phyloP scores from a whole-genome alignment of 345 rosid species.

The Sonneratia caseolaris region DNA sequence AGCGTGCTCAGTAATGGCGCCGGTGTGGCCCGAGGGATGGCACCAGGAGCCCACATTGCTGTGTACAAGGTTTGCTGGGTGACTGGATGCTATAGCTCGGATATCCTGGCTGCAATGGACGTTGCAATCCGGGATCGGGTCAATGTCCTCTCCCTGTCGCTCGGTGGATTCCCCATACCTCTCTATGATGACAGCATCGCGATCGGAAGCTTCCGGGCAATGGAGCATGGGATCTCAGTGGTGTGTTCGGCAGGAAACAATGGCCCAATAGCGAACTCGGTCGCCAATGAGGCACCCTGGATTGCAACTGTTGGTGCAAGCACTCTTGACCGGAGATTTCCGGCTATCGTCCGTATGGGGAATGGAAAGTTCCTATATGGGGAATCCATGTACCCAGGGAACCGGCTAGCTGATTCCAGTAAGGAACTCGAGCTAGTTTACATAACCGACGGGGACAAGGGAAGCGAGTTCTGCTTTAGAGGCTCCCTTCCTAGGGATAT shows the following conservation, averaged over 20 bases:
- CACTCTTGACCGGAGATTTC: slow-evolving; percentile 75
- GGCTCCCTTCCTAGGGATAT: slow-evolving; percentile 63
- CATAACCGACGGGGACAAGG: slow-evolving; percentile 40
- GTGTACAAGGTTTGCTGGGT: slow-evolving; percentile 87
- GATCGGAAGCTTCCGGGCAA: slow-evolving; percentile 81
- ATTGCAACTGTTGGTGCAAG: slow-evolving; percentile 84
- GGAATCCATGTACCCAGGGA: slow-evolving; percentile 70
- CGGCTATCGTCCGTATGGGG: slow-evolving; percentile 54
- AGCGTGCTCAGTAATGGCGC: slow-evolving; percentile 64
- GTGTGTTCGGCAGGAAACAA: slow-evolving; percentile 92
- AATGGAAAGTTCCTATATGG: slow-evolving; percentile 57
- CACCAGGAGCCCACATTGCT: slow-evolving; percentile 77
- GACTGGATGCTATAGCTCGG: slow-evolving; percentile 81
- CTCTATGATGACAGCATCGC: slow-evolving; percentile 76
- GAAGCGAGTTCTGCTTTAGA: slow-evolving; percentile 66
- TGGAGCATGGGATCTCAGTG: slow-evolving; percentile 75
- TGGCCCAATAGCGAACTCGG: slow-evolving; percentile 69
- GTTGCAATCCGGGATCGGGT: slow-evolving; percentile 71
- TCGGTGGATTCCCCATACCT: slow-evolving; percentile 83
- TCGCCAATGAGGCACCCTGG: slow-evolving; percentile 94
- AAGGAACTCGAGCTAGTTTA: slow-evolving; percentile 62
- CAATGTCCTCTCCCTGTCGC: slow-evolving; percentile 75
- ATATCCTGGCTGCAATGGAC: slow-evolving; percentile 81
- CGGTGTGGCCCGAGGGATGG: slow-evolving; percentile 88
- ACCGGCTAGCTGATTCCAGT: slow-evolving; percentile 20